Conservation (phyloP, 306 rosid genomes). For the Quercus variabilis region DNA sequence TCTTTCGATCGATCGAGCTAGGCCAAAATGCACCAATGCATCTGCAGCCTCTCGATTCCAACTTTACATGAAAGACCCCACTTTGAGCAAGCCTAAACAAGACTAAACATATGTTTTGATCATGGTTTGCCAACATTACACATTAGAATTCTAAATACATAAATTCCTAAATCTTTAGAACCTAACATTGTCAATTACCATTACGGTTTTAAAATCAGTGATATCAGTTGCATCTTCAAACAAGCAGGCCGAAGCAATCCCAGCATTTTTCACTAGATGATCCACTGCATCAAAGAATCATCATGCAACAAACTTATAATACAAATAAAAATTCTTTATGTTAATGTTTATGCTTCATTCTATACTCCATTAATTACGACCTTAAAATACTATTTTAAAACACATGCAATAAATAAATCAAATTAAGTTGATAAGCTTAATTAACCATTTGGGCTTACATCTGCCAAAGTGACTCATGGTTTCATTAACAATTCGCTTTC, state of each 20-base stretch:
- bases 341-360: too few species aligned
- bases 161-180: too few species aligned
- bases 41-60: too few species aligned
- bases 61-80: too few species aligned
- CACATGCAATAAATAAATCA: neutral
- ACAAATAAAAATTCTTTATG: neutral
- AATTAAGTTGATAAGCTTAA: neutral
- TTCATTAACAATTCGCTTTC: constrained; percentile 47
- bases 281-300: constrained; percentile 50
- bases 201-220: constrained; percentile 41
- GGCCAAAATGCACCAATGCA: too few species aligned
- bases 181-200: constrained; percentile 34
- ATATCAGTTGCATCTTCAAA: constrained; percentile 56
- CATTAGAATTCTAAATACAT: too few species aligned
- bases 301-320: neutral
- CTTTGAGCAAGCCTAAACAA: too few species aligned
- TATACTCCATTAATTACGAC: neutral
- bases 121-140: too few species aligned
- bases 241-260: constrained; percentile 25
- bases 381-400: neutral
- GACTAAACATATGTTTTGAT: too few species aligned
- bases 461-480: constrained; percentile 50
- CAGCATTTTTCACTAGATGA: constrained; percentile 76
- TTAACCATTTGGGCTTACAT: constrained; percentile 20
- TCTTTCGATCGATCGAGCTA: too few species aligned